phyloP scores from a whole-genome alignment of 1,284 basidiomycete species.

The Pseudozyma flocculosa region DNA sequence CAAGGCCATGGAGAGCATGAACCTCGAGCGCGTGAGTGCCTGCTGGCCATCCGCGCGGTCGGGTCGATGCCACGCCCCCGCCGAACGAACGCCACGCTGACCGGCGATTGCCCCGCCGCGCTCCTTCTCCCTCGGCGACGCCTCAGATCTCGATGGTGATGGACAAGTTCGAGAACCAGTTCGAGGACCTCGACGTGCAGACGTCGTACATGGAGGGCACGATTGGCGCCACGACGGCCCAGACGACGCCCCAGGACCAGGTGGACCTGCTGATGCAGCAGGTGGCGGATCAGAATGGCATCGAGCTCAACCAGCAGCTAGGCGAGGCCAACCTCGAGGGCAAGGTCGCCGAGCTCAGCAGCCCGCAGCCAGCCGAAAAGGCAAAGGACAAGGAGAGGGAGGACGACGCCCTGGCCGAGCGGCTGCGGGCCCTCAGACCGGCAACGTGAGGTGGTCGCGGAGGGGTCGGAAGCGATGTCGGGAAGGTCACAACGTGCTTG shows the following conservation, averaged over 20 bases:
- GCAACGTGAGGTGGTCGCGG: slow-evolving; percentile 49
- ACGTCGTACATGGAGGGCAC: slow-evolving; percentile 97
- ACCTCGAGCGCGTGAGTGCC: slow-evolving; percentile 80
- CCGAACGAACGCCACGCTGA: too few relatives aligned
- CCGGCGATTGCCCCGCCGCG: too few relatives aligned
- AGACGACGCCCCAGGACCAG: slow-evolving; percentile 94
- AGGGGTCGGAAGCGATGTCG: too few relatives aligned
- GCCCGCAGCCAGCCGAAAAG: slow-evolving; percentile 20
- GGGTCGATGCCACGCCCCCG: not conserved
- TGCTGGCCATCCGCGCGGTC: too few relatives aligned
- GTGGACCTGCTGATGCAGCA: slow-evolving; percentile 88
- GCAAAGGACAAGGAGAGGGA: slow-evolving; percentile 63
- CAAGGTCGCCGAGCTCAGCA: slow-evolving; percentile 58
- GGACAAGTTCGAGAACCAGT: slow-evolving; percentile 98
- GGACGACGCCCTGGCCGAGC: slow-evolving; percentile 76
- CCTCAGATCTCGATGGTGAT: slow-evolving; percentile 91
- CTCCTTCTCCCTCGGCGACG: not conserved
- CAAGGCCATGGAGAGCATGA: slow-evolving; percentile 98
- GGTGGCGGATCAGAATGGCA: slow-evolving; percentile 94
- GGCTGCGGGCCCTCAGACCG: slow-evolving; percentile 51
- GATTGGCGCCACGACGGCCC: slow-evolving; percentile 88
- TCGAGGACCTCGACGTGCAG: slow-evolving; percentile 95
- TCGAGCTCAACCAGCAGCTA: slow-evolving; percentile 90
- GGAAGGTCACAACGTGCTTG: too few relatives aligned
- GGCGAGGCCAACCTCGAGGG: slow-evolving; percentile 69